Percentiles rank a stretch among this genome's conserved stretches.
phyloP scores from a whole-genome alignment of 2,329 filamentous ascomycete species.

The Neofusicoccum umdonicola region DNA sequence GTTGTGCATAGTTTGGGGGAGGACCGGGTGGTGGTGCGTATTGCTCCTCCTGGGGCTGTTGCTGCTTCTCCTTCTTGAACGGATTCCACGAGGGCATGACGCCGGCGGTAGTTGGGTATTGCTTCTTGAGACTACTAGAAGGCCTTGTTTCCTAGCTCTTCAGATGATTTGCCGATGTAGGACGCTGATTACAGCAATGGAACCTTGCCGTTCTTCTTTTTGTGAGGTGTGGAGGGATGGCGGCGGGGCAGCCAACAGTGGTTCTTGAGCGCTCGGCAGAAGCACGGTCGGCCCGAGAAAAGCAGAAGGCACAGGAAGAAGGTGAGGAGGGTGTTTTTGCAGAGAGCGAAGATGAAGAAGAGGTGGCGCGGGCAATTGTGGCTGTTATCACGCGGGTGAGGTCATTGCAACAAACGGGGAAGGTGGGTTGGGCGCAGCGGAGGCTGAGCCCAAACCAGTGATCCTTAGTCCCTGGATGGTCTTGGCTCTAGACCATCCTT shows the following conservation, averaged over 20 bases:
- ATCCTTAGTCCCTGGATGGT: background rate
- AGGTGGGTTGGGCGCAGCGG: background rate
- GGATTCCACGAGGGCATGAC: constrained; percentile 6
- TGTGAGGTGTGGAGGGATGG: no score
- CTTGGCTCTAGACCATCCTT: no score
- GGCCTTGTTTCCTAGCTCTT: background rate
- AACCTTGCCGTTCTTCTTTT: no score
- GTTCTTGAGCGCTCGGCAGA: background rate
- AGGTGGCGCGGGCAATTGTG: background rate
- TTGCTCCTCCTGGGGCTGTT: background rate
- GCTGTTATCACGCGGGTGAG: background rate
- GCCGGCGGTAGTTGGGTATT: background rate
- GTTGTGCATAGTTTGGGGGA: constrained; percentile 20
- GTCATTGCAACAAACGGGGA: background rate
- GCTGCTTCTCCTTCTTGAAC: constrained; percentile 10
- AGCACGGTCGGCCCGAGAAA: background rate
- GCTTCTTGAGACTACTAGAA: background rate
- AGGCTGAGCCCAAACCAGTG: background rate
- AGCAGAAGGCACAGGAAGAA: background rate
- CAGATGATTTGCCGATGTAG: background rate
- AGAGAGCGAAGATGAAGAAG: background rate
- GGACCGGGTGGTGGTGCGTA: constrained; percentile 23
- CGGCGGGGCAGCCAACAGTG: no score
- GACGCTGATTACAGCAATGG: no score
- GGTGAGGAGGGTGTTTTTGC: background rate